Evolutionary conservation across 352 stramenopile genomes (phyloP), one percentile per base, ranked within the genome.

Genomic region (Phytopythium helicoides): DNA sequence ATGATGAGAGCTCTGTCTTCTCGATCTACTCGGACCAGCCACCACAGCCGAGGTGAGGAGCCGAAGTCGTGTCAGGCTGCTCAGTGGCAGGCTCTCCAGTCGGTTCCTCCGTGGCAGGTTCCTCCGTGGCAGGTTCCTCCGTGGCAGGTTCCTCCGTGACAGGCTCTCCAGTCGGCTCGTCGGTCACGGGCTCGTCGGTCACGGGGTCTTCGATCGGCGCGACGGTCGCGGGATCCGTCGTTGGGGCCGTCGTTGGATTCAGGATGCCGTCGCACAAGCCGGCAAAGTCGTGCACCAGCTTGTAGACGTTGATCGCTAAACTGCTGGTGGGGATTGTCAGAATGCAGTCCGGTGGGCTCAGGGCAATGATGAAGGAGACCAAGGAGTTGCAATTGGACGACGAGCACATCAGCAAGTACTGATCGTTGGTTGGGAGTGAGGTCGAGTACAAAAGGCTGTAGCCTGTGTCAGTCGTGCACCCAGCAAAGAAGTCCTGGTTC

Each of bases 391-490:
- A 81, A 19, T 38, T 37, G 6, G 52, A 36, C 25, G 56, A 28
- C 10, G 50, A 47, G 71, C 71, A 81, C 67, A 81, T 77, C 57
- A 56, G 57, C n/a, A 44, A 62, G 14, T 52, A 67, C 54, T 76
- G 41, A 18, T 58, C 63, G 18, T 58, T 53, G 49, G 63, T 69
- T 5, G 66, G 69, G 25, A 71, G 48, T 18, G 42, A 15, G 22
- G 60, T 62, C 34, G 63, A 56, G 46, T 62, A 60, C 37, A 79
- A 49, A 64, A 76, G 68, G 62, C 68, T 66, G 67, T 76, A 75
- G 18, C 67, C 64, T 40, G 61, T 68, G 16, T 36, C 25, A 3
- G 31, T n/a, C 3, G 54, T 44, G 35, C 67, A 81, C 4, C 21
- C 12, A 15, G 23, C 47, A 31, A 81, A 54, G 15, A 63, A 42